These are phyloP conservation scores for Salix caprea DNA, from an alignment of 345 rosid genomes.

Conservation along the genomic window DNA sequence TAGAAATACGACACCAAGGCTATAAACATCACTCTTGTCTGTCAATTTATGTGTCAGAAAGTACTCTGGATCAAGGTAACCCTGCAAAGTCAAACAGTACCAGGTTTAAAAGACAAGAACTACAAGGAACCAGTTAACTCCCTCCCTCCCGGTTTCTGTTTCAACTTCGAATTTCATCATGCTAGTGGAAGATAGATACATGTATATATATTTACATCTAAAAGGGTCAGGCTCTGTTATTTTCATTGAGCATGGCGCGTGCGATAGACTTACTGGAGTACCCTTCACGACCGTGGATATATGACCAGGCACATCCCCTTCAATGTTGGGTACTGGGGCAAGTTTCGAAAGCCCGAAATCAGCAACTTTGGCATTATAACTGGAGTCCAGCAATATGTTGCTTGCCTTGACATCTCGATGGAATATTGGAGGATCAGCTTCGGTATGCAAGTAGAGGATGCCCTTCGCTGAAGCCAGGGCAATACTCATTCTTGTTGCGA, in stretches of 20 bases:
- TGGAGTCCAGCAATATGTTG: constrained; percentile 73
- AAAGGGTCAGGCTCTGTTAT: no score
- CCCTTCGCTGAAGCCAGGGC: constrained; percentile 85
- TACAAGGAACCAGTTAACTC: not conserved
- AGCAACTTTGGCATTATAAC: constrained; percentile 81
- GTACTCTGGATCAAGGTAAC: constrained; percentile 96
- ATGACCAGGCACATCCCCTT: constrained; percentile 63
- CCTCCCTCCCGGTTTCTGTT: not conserved
- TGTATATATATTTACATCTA: no score
- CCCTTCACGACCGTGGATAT: constrained; percentile 91
- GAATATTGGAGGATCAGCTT: constrained; percentile 92
- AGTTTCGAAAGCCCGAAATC: constrained; percentile 93
- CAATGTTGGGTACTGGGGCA: constrained; percentile 76
- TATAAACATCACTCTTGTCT: constrained; percentile 94
- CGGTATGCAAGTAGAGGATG: constrained; percentile 76
- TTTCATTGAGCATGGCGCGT: not conserved
- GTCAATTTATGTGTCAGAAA: constrained; percentile 89
- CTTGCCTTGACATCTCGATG: constrained; percentile 95
- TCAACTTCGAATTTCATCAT: not conserved
- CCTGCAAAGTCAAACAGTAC: constrained; percentile 43
- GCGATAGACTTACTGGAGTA: constrained; percentile 58
- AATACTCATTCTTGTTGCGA: constrained; percentile 60
- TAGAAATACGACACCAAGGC: constrained; percentile 86
- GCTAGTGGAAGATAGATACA: not conserved
- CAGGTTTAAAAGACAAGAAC: not conserved